phyloP scores from a whole-genome alignment of 129 eudicot genomes.

The Silybum marianum region DNA sequence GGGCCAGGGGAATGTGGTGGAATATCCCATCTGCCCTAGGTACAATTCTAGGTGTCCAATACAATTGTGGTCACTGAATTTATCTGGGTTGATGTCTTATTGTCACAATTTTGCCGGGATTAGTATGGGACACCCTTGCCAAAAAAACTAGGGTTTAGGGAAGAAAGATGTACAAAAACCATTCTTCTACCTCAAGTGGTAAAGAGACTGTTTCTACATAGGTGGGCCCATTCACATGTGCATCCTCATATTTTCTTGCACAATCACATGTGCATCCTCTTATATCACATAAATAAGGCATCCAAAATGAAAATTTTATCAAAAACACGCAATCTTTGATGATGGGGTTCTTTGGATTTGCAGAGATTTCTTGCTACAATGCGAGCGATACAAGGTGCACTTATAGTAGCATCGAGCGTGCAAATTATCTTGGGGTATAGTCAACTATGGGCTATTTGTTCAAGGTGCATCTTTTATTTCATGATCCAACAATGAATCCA shows the following conservation, averaged over 20 bases:
- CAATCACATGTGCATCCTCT: not conserved
- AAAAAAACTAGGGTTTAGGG: not conserved
- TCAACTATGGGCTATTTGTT: slow-evolving; percentile 96
- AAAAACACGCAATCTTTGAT: slow-evolving; percentile 1
- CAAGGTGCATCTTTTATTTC: slow-evolving; percentile 57
- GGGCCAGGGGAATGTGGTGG: too few species aligned
- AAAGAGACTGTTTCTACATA: not conserved
- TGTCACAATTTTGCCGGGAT: too few species aligned
- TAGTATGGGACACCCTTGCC: too few species aligned
- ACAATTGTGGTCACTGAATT: too few species aligned
- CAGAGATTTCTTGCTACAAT: slow-evolving; percentile 85
- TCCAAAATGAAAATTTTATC: not conserved
- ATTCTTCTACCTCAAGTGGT: too few species aligned
- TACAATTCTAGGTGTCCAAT: too few species aligned
- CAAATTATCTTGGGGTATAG: slow-evolving; percentile 96
- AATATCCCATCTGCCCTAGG: too few species aligned
- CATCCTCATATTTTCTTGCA: not conserved
- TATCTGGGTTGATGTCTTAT: too few species aligned
- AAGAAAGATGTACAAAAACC: not conserved
- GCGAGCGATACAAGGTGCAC: slow-evolving; percentile 95
- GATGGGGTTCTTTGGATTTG: slow-evolving; percentile 21
- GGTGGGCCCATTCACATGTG: not conserved
- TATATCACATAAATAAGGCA: not conserved
- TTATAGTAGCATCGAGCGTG: slow-evolving; percentile 95
- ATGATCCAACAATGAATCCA: not conserved